Evolutionary conservation across 164 flowering plant genomes (phyloP), one percentile per base, ranked within the genome.

Genomic region (Berberis thunbergii): DNA sequence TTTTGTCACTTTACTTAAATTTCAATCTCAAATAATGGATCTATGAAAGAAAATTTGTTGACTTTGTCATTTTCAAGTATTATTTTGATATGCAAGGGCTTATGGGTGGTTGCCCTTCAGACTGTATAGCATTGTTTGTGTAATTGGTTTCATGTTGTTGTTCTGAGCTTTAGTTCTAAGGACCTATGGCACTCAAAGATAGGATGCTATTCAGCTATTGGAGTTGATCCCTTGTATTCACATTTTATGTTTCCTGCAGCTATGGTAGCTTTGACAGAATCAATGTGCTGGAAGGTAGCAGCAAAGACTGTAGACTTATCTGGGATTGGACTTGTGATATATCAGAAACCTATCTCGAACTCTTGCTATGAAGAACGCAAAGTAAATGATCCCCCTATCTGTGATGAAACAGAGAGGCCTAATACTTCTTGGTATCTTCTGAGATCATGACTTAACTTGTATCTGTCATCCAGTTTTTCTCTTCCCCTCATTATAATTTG

Each of bases 341-440:
- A 78, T 73, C 95, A 86, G 76, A 94, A 91, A 79, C 93, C 97
- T 52, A 75, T 73, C 45, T 82, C 99, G 41, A 72, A 78, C 68
- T 71, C 84, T 62, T 91, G 97, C 78, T 91, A 88, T 74, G 49
- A 46, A 46, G 49, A 8, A 8, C 49, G 49, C 6, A 46, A 46
- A 46, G 6, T 4, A 8, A 46, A 46, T 46, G 49, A 46, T 8
- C 49, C 49, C 49, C 49, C 49, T 46, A 4, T 46, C 6, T 46
- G 49, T 46, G 49, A 46, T 46, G 6, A 46, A 46, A 46, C 8
- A 8, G 49, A 46, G 49, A 46, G 49, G 49, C 49, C 59, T 49
- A 77, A 77, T 43, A 68, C 39, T 65, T 81, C 97, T 64, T 94
- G 99, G 97, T 91, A 87, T 52, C 52, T 61, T 53, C 12, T 39